These are phyloP conservation scores for Rhexocercosporidium sp. DNA, from an alignment of 2,329 filamentous ascomycete genomes.

Conservation along the genomic window DNA sequence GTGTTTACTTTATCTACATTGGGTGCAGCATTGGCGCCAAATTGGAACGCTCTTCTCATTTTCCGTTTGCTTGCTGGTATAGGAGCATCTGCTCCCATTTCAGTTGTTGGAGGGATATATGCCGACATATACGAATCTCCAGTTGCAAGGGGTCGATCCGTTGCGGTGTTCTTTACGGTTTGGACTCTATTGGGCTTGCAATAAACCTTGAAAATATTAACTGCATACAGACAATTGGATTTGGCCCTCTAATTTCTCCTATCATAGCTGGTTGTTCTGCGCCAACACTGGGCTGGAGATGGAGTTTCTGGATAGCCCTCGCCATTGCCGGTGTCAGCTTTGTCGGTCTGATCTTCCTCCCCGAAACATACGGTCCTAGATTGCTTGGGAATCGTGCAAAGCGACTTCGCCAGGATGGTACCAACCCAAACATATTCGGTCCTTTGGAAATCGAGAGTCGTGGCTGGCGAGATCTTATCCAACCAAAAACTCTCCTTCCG, in stretches of 20 bases:
- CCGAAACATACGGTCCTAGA: conserved; percentile 66
- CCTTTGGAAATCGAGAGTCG: neutral
- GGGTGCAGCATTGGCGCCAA: conserved; percentile 59
- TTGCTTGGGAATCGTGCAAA: conserved; percentile 63
- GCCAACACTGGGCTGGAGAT: conserved; percentile 67
- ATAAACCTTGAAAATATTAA: neutral
- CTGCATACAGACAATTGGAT: conserved; percentile 35
- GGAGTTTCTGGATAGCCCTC: conserved; percentile 73
- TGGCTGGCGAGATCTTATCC: conserved; percentile 1
- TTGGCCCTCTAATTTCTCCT: conserved; percentile 64
- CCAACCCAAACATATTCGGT: neutral
- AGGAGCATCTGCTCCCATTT: conserved; percentile 61
- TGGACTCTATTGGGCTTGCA: neutral
- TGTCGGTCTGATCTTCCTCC: conserved; percentile 64
- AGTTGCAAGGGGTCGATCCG: conserved; percentile 57
- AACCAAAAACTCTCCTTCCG: neutral
- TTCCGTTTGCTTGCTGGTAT: conserved; percentile 60
- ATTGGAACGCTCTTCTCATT: conserved; percentile 57
- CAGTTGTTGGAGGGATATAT: conserved; percentile 64
- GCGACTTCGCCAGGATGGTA: neutral
- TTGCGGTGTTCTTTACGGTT: conserved; percentile 60
- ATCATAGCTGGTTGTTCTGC: conserved; percentile 54
- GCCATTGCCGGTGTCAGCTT: conserved; percentile 68
- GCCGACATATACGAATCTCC: conserved; percentile 66
- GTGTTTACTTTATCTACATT: conserved; percentile 58